Base-by-base conservation (phyloP, 1,139 yeast genomes). In the Protomyces arabidopsidicola region DNA sequence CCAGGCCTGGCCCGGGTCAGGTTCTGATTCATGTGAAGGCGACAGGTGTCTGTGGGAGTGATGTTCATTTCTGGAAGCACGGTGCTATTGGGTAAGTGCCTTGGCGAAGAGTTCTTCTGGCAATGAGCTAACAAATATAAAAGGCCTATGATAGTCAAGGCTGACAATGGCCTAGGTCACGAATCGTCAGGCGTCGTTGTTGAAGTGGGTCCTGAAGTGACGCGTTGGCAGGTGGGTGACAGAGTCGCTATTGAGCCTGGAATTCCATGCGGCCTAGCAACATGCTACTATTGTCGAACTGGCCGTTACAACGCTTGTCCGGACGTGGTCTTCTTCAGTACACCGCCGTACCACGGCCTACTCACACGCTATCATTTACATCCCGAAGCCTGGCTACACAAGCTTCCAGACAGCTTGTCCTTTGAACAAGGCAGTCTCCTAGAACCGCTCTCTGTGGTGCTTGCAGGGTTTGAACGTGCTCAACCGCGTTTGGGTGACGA, bases 181-280 rank as follows among this genome's bases (percentile, higher is more conserved):
- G 93, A 87, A 72, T 83, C 88, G 18, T 77, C 91, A 4, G 96
- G 96, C 51, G 76, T 82, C 24, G 85, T 89, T 53, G 82, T 81
- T 27, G 85, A 85, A 69, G 81, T 86, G 45, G 95, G 95, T 2
- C 65, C 77, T 4, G 79, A 74, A 1, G 96, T 88, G 45, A 81
- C 79, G 4, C 72, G 76, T 38, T 79, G 87, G 66, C 81, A 84
- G 70, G 84, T 83, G 45, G 96, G 96, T 61, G 96, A 89, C 73
- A 79, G 81, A 65, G 95, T 88, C 6, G 96, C 96, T 12, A 81
- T 91, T 69, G 97, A 86, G 73, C 90, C 90, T 72, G 96, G 96
- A 65, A 80, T 87, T 65, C 95, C 96, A 31, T 86, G 93, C 66
- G 79, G 60, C 22, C 55, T 55, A 38, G 34, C 64, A 74, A 81